Conservation (phyloP, 768 basidiomycete genomes). For the Leccinum incarnatum region DNA sequence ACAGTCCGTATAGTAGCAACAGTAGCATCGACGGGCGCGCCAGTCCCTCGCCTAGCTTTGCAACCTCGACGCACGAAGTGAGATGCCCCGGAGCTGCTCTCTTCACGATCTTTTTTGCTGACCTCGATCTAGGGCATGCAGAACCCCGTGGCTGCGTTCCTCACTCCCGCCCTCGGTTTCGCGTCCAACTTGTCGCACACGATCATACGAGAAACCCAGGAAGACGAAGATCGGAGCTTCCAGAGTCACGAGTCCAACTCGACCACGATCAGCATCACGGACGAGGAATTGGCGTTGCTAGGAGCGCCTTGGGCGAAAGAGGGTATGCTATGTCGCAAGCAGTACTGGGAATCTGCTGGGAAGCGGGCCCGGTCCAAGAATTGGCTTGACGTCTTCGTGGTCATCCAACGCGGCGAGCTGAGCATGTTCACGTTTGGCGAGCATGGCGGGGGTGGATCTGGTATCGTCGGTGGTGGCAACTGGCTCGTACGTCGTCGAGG, state of each 20-base stretch:
- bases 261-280: conserved; percentile 82
- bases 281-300: conserved; percentile 92
- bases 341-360: conserved; percentile 85
- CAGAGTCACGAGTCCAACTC: conserved; percentile 62
- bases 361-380: conserved; percentile 84
- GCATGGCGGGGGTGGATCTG: conserved; percentile 54
- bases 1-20: conserved; percentile 81
- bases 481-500: conserved; percentile 76
- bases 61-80: conserved; percentile 85
- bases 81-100: conserved; percentile 8
- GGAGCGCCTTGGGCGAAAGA: conserved; percentile 99
- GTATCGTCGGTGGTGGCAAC: conserved; percentile 90
- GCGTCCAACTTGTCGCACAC: conserved; percentile 94
- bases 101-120: neutral
- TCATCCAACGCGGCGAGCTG: conserved; percentile 91
- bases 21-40: conserved; percentile 82
- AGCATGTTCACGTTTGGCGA: conserved; percentile 96
- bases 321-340: conserved; percentile 91
- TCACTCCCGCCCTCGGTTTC: conserved; percentile 89
- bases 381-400: conserved; percentile 95
- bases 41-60: conserved; percentile 92
- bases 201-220: conserved; percentile 92
- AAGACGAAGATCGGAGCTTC: conserved; percentile 74
- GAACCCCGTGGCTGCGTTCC: conserved; percentile 64
- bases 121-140: conserved; percentile 47